phyloP scores from a whole-genome alignment of 1,139 yeast species.

The Meyerozyma sp. region DNA sequence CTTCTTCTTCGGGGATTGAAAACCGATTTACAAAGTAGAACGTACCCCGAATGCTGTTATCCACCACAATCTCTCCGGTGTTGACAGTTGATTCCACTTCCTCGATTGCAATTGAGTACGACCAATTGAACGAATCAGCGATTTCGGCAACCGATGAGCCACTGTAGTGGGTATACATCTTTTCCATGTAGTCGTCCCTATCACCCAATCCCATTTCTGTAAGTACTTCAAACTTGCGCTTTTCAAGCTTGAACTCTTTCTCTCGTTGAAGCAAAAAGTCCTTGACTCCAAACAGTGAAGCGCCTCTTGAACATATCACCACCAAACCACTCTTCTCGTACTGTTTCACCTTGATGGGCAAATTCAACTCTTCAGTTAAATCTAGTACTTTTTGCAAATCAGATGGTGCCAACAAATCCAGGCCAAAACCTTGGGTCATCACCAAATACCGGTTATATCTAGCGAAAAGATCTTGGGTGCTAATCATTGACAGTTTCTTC shows the following conservation, averaged over 20 bases:
- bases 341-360: slow-evolving; percentile 28
- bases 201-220: slow-evolving; percentile 17
- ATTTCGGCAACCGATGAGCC: slow-evolving; percentile 37
- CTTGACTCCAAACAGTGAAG: slow-evolving; percentile 12
- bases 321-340: slow-evolving; percentile 34
- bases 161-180: slow-evolving; percentile 19
- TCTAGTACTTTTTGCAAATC: slow-evolving; percentile 30
- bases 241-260: slow-evolving; percentile 19
- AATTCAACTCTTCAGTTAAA: slow-evolving; percentile 22
- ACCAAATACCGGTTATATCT: slow-evolving; percentile 36
- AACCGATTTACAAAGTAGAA: slow-evolving; percentile 36
- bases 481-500: slow-evolving; percentile 32
- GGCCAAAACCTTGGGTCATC: slow-evolving; percentile 37
- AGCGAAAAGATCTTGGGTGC: slow-evolving; percentile 39
- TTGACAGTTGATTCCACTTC: slow-evolving; percentile 59
- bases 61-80: slow-evolving; percentile 56
- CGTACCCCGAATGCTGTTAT: slow-evolving; percentile 60
- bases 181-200: slow-evolving; percentile 17
- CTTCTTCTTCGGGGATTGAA: neutral
- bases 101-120: slow-evolving; percentile 62
- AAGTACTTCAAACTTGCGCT: slow-evolving; percentile 17
- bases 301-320: slow-evolving; percentile 24
- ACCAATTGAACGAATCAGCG: slow-evolving; percentile 48
- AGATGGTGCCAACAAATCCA: slow-evolving; percentile 24
- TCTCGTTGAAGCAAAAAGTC: slow-evolving; percentile 21